Conservation (phyloP, 805 yeast genomes). For the Henningerozyma blattae region DNA sequence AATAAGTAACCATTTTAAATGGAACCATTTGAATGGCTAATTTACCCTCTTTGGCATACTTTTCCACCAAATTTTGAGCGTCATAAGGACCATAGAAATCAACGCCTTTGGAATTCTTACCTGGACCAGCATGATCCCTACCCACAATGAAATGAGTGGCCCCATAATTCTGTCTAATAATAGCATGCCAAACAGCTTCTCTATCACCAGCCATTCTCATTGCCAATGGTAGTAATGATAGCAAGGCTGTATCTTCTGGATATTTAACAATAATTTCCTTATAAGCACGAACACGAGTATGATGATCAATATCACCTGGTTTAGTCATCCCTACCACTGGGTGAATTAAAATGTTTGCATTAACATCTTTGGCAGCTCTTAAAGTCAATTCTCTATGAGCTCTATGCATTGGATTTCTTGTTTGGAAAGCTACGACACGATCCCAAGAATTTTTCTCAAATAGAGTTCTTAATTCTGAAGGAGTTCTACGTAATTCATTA, state of each 20-base stretch:
- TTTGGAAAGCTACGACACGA: slow-evolving; percentile 90
- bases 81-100: slow-evolving; percentile 97
- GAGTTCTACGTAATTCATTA: slow-evolving; percentile 76
- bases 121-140: slow-evolving; percentile 98
- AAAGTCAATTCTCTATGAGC: slow-evolving; percentile 95
- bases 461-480: slow-evolving; percentile 80
- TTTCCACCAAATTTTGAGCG: slow-evolving; percentile 80
- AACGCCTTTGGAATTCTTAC: slow-evolving; percentile 73
- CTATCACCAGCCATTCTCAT: slow-evolving; percentile 99
- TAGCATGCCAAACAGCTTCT: slow-evolving; percentile 97
- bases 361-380: slow-evolving; percentile 88
- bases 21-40: slow-evolving; percentile 86
- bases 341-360: slow-evolving; percentile 80
- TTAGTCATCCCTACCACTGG: slow-evolving; percentile 96
- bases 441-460: slow-evolving; percentile 75
- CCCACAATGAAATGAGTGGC: slow-evolving; percentile 97
- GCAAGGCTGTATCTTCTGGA: slow-evolving; percentile 87
- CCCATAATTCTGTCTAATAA: slow-evolving; percentile 91
- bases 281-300: slow-evolving; percentile 92
- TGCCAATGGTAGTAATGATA: slow-evolving; percentile 83
- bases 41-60: slow-evolving; percentile 62
- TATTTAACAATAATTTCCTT: slow-evolving; percentile 84
- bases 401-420: slow-evolving; percentile 97
- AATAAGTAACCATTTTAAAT: slow-evolving; percentile 90
- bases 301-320: slow-evolving; percentile 97